Evolutionary conservation across 2,329 filamentous ascomycete genomes (phyloP).

Genomic region (Fusarium transvaalense): DNA sequence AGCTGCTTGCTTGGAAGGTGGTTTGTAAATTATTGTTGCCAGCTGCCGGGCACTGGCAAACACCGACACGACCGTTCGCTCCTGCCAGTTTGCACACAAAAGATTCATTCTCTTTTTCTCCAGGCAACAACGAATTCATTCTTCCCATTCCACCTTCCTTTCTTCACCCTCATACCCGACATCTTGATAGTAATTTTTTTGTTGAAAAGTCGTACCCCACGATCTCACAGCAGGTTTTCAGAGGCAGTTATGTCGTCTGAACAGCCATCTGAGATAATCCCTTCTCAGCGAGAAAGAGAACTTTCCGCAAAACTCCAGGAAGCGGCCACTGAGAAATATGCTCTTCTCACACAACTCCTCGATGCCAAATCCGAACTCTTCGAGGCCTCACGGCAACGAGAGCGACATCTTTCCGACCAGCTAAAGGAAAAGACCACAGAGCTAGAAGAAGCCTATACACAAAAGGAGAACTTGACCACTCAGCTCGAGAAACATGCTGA

Average conservation of each 20-base stretch:
- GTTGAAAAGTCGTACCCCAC: not conserved
- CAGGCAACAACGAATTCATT: not conserved
- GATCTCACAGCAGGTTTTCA: not conserved
- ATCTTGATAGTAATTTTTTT: not conserved
- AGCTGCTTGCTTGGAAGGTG: not conserved
- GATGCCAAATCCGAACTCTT: conserved; percentile 12
- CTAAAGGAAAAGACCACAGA: not conserved
- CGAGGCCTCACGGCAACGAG: conserved; percentile 16
- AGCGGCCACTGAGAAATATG: conserved; percentile 4
- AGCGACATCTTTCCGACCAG: conserved; percentile 1
- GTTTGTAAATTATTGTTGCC: not conserved
- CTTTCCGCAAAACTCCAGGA: conserved; percentile 16
- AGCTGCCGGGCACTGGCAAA: not conserved
- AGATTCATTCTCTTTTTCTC: not conserved
- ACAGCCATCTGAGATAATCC: not conserved
- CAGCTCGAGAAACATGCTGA: not conserved
- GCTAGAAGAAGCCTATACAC: not conserved
- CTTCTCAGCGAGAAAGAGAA: conserved; percentile 17
- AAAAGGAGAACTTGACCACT: not conserved
- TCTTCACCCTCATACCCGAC: not conserved
- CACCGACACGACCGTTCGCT: not conserved
- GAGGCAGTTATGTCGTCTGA: conserved; percentile 7
- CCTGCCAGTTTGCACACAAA: not conserved
- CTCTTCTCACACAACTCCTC: conserved; percentile 11
- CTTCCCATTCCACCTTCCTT: not conserved